Evolutionary conservation across 2,329 filamentous ascomycete genomes (phyloP).

Genomic region (Ascochyta lentis): DNA sequence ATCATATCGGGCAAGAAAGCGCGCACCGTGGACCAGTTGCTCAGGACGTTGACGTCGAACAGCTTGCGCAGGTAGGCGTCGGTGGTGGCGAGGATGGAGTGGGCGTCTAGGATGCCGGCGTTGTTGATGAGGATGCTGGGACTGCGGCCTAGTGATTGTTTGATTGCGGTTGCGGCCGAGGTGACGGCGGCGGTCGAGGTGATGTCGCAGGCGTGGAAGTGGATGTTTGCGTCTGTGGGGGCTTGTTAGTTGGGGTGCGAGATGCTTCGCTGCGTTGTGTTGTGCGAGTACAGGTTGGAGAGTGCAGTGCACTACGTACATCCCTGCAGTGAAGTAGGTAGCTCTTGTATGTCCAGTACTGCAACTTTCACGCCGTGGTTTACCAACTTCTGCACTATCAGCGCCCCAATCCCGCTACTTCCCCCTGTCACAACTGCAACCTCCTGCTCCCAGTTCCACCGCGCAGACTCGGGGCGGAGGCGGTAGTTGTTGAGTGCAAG

Average conservation of each 20-base stretch:
- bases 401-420: conserved; percentile 45
- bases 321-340: conserved; percentile 36
- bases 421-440: conserved; percentile 49
- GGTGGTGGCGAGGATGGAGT: conserved; percentile 43
- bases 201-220: conserved; percentile 45
- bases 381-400: conserved; percentile 37
- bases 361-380: conserved; percentile 40
- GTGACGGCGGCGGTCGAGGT: conserved; percentile 36
- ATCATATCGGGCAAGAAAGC: conserved; percentile 49
- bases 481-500: conserved; percentile 51
- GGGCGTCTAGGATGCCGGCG: conserved; percentile 39
- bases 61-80: conserved; percentile 43
- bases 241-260: neutral
- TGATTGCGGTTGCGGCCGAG: conserved; percentile 26
- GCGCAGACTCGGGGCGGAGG: conserved; percentile 42
- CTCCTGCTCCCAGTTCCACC: conserved; percentile 44
- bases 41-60: conserved; percentile 48
- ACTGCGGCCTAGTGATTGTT: conserved; percentile 24
- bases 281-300: no score
- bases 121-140: conserved; percentile 49
- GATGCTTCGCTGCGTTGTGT: neutral
- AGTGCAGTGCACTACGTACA: conserved; percentile 22
- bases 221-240: conserved; percentile 36
- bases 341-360: conserved; percentile 41
- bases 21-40: conserved; percentile 44